A percentile compares a stretch with the other conserved stretches of the same genome.
Evolutionary conservation across 2,329 filamentous ascomycete species (phyloP).

Genomic region (Trichoderma sp.): DNA sequence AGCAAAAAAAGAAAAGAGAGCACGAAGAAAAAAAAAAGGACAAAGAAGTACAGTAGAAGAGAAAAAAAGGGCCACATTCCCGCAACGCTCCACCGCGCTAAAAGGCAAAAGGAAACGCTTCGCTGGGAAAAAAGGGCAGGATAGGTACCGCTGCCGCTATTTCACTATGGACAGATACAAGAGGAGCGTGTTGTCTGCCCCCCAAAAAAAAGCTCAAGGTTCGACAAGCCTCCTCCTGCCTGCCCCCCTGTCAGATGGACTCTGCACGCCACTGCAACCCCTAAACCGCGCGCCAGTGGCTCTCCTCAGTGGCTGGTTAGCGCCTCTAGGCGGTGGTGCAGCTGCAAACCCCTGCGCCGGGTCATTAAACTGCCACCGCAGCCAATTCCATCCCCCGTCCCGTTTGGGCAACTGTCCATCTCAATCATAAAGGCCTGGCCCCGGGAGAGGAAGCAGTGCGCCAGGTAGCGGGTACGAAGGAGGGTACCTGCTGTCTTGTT

Average conservation of each 20-base stretch:
- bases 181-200: not conserved
- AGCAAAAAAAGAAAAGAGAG: not conserved
- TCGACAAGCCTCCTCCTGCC: not conserved
- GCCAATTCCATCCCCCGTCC: constrained; percentile 38
- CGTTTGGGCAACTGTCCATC: constrained; percentile 35
- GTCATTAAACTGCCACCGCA: constrained; percentile 42
- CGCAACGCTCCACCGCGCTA: constrained; percentile 6
- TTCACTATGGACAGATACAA: constrained; percentile 17
- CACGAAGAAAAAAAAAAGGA: not conserved
- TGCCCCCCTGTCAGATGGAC: not conserved
- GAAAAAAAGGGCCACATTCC: constrained; percentile 11
- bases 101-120: constrained; percentile 13
- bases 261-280: constrained; percentile 20
- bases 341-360: constrained; percentile 23
- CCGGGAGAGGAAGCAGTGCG: not conserved
- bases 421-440: constrained; percentile 13
- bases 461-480: not conserved
- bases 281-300: constrained; percentile 23
- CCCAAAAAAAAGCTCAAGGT: constrained; percentile 4
- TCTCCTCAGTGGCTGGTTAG: not conserved
- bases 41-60: not conserved
- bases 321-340: not conserved
- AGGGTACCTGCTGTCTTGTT: not conserved
- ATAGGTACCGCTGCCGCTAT: constrained; percentile 21
- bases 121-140: not conserved